These are phyloP conservation scores for Eucalyptus camaldulensis DNA, from an alignment of 345 rosid species.

Conservation along the genomic window DNA sequence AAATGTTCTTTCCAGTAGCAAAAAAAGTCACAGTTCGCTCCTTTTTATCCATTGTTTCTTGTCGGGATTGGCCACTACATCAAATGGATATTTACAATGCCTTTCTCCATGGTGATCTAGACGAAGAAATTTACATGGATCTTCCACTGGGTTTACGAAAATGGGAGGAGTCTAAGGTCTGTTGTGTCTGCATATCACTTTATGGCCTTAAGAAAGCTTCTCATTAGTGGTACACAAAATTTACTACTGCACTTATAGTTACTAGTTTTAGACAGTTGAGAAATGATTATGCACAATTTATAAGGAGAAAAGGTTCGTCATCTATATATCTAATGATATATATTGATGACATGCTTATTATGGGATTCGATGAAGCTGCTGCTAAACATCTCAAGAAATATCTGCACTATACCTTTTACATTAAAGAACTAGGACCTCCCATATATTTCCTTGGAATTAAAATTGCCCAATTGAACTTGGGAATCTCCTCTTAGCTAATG, in stretches of 20 bases:
- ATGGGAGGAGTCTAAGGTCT: background rate
- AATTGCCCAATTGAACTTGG: accelerated
- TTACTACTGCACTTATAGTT: background rate
- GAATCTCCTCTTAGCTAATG: background rate
- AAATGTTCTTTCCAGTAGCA: background rate
- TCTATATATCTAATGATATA: background rate
- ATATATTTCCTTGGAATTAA: background rate
- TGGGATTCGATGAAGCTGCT: accelerated
- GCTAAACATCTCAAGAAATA: accelerated
- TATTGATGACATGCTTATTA: background rate
- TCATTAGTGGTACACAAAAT: background rate
- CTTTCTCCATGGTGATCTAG: background rate
- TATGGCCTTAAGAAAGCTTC: background rate
- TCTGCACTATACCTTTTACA: background rate
- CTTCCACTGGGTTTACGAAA: accelerated
- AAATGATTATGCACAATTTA: background rate
- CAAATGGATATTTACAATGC: background rate
- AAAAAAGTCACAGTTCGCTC: background rate
- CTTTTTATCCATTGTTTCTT: too few relatives aligned
- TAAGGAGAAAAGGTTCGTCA: accelerated
- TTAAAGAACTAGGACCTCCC: background rate
- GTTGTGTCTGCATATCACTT: background rate
- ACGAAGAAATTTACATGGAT: background rate
- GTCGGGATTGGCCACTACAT: too few relatives aligned
- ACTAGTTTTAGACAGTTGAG: accelerated